These are phyloP conservation scores for Favolaschia claudopus DNA, from an alignment of 768 basidiomycete genomes.

Conservation along the genomic window DNA sequence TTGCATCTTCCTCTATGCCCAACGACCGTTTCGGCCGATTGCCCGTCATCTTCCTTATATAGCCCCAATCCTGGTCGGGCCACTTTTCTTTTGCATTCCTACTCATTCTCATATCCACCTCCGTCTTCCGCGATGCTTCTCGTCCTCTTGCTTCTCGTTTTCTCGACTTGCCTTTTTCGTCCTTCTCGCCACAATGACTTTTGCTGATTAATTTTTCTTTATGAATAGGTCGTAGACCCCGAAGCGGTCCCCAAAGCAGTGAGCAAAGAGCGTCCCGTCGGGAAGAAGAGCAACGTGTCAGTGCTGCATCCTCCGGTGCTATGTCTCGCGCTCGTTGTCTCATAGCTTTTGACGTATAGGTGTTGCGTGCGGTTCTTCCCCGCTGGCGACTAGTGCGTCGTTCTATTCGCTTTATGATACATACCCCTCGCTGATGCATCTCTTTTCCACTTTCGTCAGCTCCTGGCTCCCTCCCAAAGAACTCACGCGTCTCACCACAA, in stretches of 20 bases:
- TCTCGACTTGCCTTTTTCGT: too few species aligned
- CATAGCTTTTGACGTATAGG: too few species aligned
- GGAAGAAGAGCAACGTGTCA: constrained; percentile 77
- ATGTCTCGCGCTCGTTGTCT: too few species aligned
- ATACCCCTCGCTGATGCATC: constrained; percentile 2
- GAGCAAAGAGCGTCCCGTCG: constrained; percentile 70
- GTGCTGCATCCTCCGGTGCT: too few species aligned
- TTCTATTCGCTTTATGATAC: neutral
- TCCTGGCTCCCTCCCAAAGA: constrained; percentile 87
- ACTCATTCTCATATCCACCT: too few species aligned
- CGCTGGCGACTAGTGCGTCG: constrained; percentile 87
- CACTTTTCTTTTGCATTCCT: too few species aligned
- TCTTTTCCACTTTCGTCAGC: constrained; percentile 47
- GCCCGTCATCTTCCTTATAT: too few species aligned
- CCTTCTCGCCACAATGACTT: neutral
- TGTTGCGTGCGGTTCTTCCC: constrained; percentile 92
- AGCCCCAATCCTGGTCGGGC: too few species aligned
- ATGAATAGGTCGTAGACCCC: constrained; percentile 85
- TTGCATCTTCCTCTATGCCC: too few species aligned
- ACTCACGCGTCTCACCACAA: constrained; percentile 77
- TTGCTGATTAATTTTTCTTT: constrained; percentile 8
- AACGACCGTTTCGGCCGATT: too few species aligned
- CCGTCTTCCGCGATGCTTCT: too few species aligned
- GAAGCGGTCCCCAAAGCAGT: constrained; percentile 68
- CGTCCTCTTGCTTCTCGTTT: too few species aligned